Percentiles rank a stretch among this genome's conserved stretches.
phyloP scores from a whole-genome alignment of 257 asterid species.

The Leonotis leonurus region DNA sequence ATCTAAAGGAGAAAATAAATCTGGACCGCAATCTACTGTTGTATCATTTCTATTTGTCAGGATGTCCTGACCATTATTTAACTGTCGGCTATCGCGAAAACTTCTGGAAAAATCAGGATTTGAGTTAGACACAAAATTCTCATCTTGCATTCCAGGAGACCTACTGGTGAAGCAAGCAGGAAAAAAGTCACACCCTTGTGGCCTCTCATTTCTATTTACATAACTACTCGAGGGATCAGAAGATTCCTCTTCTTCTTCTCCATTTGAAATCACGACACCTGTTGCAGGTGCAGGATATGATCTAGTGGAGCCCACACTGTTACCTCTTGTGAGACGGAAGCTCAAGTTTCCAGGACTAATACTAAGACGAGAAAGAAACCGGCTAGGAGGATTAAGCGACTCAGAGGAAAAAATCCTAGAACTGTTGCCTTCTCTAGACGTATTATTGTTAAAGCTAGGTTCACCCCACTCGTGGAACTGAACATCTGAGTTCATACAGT shows the following conservation, averaged over 20 bases:
- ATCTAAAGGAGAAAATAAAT: slow-evolving; percentile 41
- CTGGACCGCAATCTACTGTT: slow-evolving; percentile 26
- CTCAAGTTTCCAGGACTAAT: slow-evolving; percentile 73
- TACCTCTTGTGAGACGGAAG: slow-evolving; percentile 58
- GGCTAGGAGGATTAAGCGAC: slow-evolving; percentile 45
- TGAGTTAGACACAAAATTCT: slow-evolving; percentile 29
- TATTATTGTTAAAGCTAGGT: slow-evolving; percentile 32
- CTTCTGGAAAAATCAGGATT: slow-evolving; percentile 26
- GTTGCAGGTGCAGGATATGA: slow-evolving; percentile 44
- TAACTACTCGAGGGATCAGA: slow-evolving; percentile 28
- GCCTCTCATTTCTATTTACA: slow-evolving; percentile 27
- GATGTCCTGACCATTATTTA: slow-evolving; percentile 27
- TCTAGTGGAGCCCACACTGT: slow-evolving; percentile 46
- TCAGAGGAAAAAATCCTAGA: slow-evolving; percentile 45
- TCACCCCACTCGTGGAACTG: slow-evolving; percentile 53
- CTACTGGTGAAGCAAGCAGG: slow-evolving; percentile 53
- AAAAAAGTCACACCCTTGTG: slow-evolving; percentile 51
- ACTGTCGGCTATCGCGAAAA: slow-evolving; percentile 27
- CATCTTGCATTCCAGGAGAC: slow-evolving; percentile 35
- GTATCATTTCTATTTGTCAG: slow-evolving; percentile 30
- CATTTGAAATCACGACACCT: slow-evolving; percentile 36
- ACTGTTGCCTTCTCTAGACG: slow-evolving; percentile 34
- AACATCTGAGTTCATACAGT: slow-evolving; percentile 22
- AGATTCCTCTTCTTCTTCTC: slow-evolving; percentile 32
- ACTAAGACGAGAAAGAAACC: slow-evolving; percentile 61